Evolutionary conservation across 495 filamentous ascomycete genomes (phyloP).

Genomic region (Thozetella sp.): DNA sequence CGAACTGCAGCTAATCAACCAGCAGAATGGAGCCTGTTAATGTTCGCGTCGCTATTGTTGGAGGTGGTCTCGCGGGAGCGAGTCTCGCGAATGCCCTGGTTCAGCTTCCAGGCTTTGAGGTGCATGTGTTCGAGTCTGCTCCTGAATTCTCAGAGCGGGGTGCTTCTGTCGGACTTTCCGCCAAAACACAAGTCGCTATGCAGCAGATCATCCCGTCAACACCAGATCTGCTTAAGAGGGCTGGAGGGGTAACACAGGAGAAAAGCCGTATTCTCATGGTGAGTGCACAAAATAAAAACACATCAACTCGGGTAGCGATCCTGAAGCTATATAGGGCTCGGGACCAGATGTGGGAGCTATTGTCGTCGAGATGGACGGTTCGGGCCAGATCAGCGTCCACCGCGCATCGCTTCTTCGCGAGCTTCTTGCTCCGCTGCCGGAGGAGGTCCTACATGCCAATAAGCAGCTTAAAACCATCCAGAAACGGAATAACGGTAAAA

Average conservation of each 20-base stretch:
- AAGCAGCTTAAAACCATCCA: background rate
- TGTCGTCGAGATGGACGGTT: background rate
- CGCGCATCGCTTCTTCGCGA: background rate
- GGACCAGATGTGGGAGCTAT: background rate
- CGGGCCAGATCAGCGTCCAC: background rate
- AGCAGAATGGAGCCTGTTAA: background rate
- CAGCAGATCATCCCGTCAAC: background rate
- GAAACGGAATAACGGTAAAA: background rate
- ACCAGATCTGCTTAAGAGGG: background rate
- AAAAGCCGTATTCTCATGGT: background rate
- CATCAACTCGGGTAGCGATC: background rate
- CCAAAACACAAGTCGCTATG: background rate
- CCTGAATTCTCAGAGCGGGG: background rate
- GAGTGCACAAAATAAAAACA: background rate
- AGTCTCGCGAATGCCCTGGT: background rate
- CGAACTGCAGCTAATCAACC: too few species aligned
- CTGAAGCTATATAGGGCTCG: background rate
- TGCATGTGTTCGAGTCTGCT: background rate
- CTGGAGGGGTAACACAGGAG: too few species aligned
- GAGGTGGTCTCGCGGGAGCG: background rate
- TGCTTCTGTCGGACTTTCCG: background rate
- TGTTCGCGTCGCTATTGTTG: background rate
- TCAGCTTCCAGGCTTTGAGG: background rate
- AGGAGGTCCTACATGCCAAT: background rate
- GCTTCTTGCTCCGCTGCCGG: background rate